Percentiles rank a stretch among this genome's conserved stretches.
Evolutionary conservation across 1,284 basidiomycete genomes (phyloP).

Genomic region (Rhodofomes roseus): DNA sequence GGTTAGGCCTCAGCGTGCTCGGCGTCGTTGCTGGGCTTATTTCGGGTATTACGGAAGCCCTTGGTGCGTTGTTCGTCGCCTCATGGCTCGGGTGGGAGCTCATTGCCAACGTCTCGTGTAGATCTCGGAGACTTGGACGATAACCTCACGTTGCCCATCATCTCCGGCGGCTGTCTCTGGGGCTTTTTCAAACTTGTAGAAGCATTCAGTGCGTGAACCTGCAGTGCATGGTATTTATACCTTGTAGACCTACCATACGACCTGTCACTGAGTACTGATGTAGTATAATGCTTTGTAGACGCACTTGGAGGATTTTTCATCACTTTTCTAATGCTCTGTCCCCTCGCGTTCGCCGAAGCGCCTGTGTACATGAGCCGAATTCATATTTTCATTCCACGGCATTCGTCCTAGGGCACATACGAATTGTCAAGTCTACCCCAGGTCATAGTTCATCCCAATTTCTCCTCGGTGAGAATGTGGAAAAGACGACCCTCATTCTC

Average conservation of each 20-base stretch:
- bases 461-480: too few species aligned
- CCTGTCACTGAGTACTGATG: background rate
- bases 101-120: conserved; percentile 26
- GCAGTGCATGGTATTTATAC: background rate
- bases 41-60: conserved; percentile 81
- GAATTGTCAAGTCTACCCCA: too few species aligned
- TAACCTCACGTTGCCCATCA: conserved; percentile 90
- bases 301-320: background rate
- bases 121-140: conserved; percentile 90
- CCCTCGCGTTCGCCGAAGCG: too few species aligned
- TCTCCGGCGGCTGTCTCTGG: conserved; percentile 80
- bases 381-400: too few species aligned
- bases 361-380: too few species aligned
- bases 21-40: conserved; percentile 69
- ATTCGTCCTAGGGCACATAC: too few species aligned
- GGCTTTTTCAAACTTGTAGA: conserved; percentile 49
- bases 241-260: conserved; percentile 1
- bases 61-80: conserved; percentile 50
- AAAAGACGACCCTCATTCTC: too few species aligned
- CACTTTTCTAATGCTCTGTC: too few species aligned
- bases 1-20: conserved; percentile 54
- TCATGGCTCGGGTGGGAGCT: background rate
- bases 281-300: background rate
- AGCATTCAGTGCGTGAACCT: background rate
- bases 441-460: too few species aligned